Evolutionary conservation across 306 rosid genomes (phyloP).

Genomic region (Cucumis melo): DNA sequence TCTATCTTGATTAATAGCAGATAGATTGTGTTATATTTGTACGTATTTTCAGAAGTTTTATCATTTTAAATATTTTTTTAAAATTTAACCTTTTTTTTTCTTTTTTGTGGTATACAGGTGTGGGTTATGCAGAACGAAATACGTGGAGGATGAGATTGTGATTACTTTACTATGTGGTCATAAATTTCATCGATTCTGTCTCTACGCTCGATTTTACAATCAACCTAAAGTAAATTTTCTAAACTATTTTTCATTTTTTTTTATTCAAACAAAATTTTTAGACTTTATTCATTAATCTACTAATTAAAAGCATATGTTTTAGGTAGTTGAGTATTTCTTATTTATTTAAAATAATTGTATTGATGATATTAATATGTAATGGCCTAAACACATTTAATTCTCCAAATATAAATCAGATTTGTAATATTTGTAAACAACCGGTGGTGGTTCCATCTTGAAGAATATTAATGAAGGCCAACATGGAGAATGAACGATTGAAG

Average conservation of each 20-base stretch:
- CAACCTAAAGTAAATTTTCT: neutral
- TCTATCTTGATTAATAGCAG: no score
- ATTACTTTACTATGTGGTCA: neutral
- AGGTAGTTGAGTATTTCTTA: no score
- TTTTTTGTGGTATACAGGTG: neutral
- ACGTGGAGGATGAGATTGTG: neutral
- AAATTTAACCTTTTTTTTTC: neutral
- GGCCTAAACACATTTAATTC: neutral
- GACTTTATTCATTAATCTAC: no score
- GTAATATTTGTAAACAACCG: neutral
- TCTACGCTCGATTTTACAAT: neutral
- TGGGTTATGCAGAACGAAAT: neutral
- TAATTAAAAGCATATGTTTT: no score
- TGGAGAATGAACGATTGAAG: no score
- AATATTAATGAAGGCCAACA: no score
- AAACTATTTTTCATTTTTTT: no score
- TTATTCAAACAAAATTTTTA: neutral
- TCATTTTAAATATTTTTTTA: no score
- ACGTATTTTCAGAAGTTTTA: no score
- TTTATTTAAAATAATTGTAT: no score
- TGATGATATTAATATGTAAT: no score
- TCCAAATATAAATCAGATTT: neutral
- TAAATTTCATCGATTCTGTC: neutral
- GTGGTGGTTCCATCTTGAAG: neutral
- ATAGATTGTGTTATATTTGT: no score